Base-by-base conservation (phyloP, 176 grass and related monocot species). In the Rhynchospora tenuis region DNA sequence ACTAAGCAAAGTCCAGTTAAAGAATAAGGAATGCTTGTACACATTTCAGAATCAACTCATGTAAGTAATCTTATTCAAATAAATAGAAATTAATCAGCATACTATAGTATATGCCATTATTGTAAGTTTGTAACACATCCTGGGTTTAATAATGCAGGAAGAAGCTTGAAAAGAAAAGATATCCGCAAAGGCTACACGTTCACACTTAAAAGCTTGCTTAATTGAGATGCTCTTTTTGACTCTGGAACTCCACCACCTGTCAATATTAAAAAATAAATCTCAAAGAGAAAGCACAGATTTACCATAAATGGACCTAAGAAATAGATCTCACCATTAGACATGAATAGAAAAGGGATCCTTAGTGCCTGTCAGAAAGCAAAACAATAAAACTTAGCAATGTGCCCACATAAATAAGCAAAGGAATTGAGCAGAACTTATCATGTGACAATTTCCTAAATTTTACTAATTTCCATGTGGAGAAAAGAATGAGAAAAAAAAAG, bases 201-300 rank as follows among this genome's bases (percentile, higher is more conserved):
- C 50, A 94, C 92, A 84, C 92, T 89, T 85, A 98, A 93, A 86
- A 98, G 81, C 9, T 93, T 88, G 76, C 90, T 94, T 79, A 98
- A 90, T 45, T 93, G 89, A 64, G 84, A 51, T 26, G 95, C 92
- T 88, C 95, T 85, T 84, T 86, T 93, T 73, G 90, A 85, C 81
- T 98, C 95, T 43, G 90, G 92, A 88, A 94, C 79, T 81, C 95
- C 92, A 47, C 95, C 95, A 90, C 92, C 95, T 98, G 42, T 86
- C 20, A 2, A 77, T 64, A 60, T n/a, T 13, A 56, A 78, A 88
- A 8, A 57, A 70, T 3, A n/a, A 87, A 62, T 45, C 52, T 24
- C 20, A 68, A 59, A 65, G 19, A 50, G n/a, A 78, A 50, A 52
- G 51, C 48, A 59, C 6, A 52, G 24, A 48, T 12, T 26, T 22